Evolutionary conservation across 768 basidiomycete species (phyloP), one percentile per base, ranked within the genome.

Genomic region (Lactarius trivialis): DNA sequence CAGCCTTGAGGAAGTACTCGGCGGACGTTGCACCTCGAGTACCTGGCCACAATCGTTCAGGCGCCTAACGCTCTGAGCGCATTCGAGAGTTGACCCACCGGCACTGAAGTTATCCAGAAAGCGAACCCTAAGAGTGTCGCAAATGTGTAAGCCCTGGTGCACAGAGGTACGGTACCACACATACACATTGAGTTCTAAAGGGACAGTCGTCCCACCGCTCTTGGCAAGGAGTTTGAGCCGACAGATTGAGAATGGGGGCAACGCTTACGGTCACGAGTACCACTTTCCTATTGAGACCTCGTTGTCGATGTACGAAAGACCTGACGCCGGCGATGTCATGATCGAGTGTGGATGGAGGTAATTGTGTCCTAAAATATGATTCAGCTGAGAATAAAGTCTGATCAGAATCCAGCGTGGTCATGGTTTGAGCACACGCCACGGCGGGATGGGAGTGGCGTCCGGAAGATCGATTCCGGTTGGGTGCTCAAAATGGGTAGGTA

Each of bases 61-160:
- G 45, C 12, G 15, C 8, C 58, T 41, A 61, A 63, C 58, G 11
- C 43, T 26, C 43, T 48, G 24, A 28, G 52, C 43, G 21, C 41
- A 39, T 24, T 49, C 28, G 17, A 19, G 28, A 21, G 19, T n/a
- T 2, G 36, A 71, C 86, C 64, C 52, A 90, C 93, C 93, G 63
- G 97, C 96, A 74, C 94, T 97, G 75, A 98, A 98, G 78, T 99
- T 98, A 73, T 98, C 96, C 32, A 99, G 80, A 73, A 98, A 99
- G 55, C 97, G 91, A 52, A 99, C 97, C 68, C 96, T 99, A 70
- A n/a, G 67, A 60, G 64, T 49, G 43, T 30, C 39, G 72, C 69
- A 65, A 56, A 61, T 67, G 61, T 67, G 60, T 68, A 64, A 59
- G 55, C 32, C 58, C 48, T 60, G 49, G 41, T n/a, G 60, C 52